These are phyloP conservation scores for Blepharisma japonicum DNA, from an alignment of 73 alveolate genomes.

Conservation along the genomic window DNA sequence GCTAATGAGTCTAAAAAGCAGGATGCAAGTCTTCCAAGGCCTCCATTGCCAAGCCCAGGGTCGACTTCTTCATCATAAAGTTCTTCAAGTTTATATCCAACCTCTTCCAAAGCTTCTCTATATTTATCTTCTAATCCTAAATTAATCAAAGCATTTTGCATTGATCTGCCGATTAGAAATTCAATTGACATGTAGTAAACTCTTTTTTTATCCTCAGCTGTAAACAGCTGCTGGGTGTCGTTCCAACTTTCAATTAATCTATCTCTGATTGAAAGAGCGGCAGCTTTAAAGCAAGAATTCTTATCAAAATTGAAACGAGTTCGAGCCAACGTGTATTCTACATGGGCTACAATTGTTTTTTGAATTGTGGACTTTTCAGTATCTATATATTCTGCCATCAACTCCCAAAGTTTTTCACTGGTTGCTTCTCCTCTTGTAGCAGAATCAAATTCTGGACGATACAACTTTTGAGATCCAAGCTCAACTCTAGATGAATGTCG, in stretches of 20 bases:
- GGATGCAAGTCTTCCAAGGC: slow-evolving; percentile 99
- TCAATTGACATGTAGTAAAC: slow-evolving; percentile 95
- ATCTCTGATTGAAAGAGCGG: slow-evolving; percentile 93
- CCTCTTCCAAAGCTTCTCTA: slow-evolving; percentile 49
- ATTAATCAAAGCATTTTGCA: slow-evolving; percentile 94
- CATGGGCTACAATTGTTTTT: slow-evolving; percentile 75
- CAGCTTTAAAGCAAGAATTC: slow-evolving; percentile 80
- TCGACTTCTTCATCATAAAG: slow-evolving; percentile 95
- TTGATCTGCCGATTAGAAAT: slow-evolving; percentile 92
- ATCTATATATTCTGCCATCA: neutral
- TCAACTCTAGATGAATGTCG: neutral
- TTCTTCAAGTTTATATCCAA: slow-evolving; percentile 88
- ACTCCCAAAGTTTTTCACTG: slow-evolving; percentile 2
- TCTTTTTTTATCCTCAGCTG: slow-evolving; percentile 36
- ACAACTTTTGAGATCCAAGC: neutral
- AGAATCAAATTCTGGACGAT: neutral
- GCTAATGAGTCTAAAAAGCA: slow-evolving; percentile 99
- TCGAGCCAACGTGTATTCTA: slow-evolving; percentile 86
- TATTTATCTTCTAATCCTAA: slow-evolving; percentile 83
- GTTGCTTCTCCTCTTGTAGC: neutral
- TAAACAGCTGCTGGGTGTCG: slow-evolving; percentile 73
- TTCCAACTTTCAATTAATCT: slow-evolving; percentile 94
- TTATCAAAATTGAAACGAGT: slow-evolving; percentile 80
- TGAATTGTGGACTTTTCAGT: slow-evolving; percentile 60
- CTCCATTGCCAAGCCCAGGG: slow-evolving; percentile 99